Evolutionary conservation across 2,329 filamentous ascomycete species (phyloP).

Genomic region (Apiospora aurea): DNA sequence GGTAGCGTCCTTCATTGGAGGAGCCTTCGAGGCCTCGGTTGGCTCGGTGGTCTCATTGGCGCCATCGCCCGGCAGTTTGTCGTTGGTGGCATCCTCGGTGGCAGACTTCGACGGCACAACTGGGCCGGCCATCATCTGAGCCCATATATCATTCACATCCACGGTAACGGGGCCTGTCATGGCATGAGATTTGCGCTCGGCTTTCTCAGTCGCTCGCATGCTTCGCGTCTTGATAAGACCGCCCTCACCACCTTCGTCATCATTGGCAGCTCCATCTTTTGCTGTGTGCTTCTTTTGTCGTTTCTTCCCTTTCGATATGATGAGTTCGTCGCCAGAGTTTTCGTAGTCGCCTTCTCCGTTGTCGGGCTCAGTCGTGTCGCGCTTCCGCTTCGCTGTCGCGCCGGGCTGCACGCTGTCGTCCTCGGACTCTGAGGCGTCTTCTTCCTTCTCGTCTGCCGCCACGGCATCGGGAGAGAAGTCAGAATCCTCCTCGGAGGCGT

Average conservation of each 20-base stretch:
- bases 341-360: slow-evolving; percentile 60
- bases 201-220: slow-evolving; percentile 71
- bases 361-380: slow-evolving; percentile 41
- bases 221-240: slow-evolving; percentile 76
- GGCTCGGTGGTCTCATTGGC: background rate
- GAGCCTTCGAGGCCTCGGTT: slow-evolving; percentile 29
- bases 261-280: slow-evolving; percentile 52
- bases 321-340: slow-evolving; percentile 76
- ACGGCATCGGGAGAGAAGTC: slow-evolving; percentile 71
- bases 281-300: slow-evolving; percentile 55
- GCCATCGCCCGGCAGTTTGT: background rate
- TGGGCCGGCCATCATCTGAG: slow-evolving; percentile 65
- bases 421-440: slow-evolving; percentile 59
- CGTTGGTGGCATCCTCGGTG: background rate
- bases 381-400: slow-evolving; percentile 43
- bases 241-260: slow-evolving; percentile 65
- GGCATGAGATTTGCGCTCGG: slow-evolving; percentile 60
- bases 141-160: slow-evolving; percentile 76
- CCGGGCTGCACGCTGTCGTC: slow-evolving; percentile 38
- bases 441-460: slow-evolving; percentile 50
- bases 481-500: slow-evolving; percentile 75
- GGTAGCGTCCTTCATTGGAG: slow-evolving; percentile 21
- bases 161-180: slow-evolving; percentile 69
- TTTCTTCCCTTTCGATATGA: slow-evolving; percentile 69
- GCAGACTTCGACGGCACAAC: slow-evolving; percentile 38